Conservation (phyloP, 2,329 filamentous ascomycete genomes). For the Alternaria brassicae region DNA sequence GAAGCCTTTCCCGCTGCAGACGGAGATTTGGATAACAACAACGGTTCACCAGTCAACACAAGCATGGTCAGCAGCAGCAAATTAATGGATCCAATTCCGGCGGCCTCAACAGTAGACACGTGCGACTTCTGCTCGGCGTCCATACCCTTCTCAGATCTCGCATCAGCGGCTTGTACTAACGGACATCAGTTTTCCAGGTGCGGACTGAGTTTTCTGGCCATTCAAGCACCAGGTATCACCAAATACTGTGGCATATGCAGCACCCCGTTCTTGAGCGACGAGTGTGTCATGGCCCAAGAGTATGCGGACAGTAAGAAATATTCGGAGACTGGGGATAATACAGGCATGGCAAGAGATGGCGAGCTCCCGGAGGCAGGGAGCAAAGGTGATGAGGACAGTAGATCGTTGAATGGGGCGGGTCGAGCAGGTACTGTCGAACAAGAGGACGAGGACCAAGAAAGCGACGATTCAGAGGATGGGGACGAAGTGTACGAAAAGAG, state of each 20-base stretch:
- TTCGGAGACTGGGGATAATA: conserved; percentile 8
- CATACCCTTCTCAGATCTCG: conserved; percentile 58
- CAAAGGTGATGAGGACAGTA: neutral
- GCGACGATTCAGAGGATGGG: neutral
- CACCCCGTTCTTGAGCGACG: conserved; percentile 58
- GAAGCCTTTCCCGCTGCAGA: neutral
- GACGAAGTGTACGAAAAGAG: neutral
- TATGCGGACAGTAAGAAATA: neutral
- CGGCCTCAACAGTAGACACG: conserved; percentile 45
- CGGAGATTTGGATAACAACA: neutral
- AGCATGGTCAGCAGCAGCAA: neutral
- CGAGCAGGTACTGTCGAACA: neutral
- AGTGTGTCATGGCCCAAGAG: conserved; percentile 42
- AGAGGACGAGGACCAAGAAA: conserved; percentile 2
- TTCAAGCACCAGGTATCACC: conserved; percentile 61
- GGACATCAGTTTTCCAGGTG: conserved; percentile 65
- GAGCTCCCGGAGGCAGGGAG: neutral
- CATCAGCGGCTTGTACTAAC: conserved; percentile 57
- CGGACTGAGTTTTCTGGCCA: conserved; percentile 61
- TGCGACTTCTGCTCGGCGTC: conserved; percentile 61
- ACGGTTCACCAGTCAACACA: neutral
- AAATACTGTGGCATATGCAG: conserved; percentile 63
- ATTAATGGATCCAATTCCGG: neutral
- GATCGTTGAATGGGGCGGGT: neutral
- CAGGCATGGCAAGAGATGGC: neutral